Evolutionary conservation across 768 basidiomycete species (phyloP), one percentile per base, ranked within the genome.

Genomic region (Hysterangium stoloniferum): DNA sequence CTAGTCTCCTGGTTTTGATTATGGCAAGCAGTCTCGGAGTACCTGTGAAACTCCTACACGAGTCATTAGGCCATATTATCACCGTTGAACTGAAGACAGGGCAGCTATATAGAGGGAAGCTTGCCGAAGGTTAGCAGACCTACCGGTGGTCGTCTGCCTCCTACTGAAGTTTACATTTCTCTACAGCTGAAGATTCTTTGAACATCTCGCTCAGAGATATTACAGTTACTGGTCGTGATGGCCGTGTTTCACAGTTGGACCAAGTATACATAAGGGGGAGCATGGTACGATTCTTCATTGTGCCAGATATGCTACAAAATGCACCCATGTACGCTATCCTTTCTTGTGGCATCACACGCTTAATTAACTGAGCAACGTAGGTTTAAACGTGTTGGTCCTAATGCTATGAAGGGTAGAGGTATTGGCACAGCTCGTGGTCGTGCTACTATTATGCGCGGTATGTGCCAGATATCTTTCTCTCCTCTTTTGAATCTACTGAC

Each of bases 11-110:
- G 20, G n/a, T 37, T 6, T 38, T 37, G 4, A 37, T 20, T 36
- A 49, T 49, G 48, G 48, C 35, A 32, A 61, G 60, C 56, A 58
- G 89, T 56, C 78, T 96, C 54, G 94, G 94, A 65, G 88, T 97
- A 52, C 95, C 95, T 54, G 87, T 96, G 56, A 98, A 98, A 68
- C 80, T 99, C 44, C 74, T 98, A 37, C 95, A 98, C 62, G 96
- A 98, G 72, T 88, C 90, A 49, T 73, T 98, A 25, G 96, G 96
- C 19, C 96, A 99, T 62, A 73, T 97, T 49, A 86, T 99, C 57
- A 97, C 95, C 4, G 91, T 94, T n/a, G 96, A 99, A 67, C 79
- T 97, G 51, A 98, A 98, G 69, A 96, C 93, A 1, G 95, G 94
- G 8, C 94, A 97, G 64, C 78, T 96, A 45, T 99, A 98, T 69